Evolutionary conservation across 2,329 filamentous ascomycete species (phyloP).

Genomic region (Fusarium pseudonygamai): DNA sequence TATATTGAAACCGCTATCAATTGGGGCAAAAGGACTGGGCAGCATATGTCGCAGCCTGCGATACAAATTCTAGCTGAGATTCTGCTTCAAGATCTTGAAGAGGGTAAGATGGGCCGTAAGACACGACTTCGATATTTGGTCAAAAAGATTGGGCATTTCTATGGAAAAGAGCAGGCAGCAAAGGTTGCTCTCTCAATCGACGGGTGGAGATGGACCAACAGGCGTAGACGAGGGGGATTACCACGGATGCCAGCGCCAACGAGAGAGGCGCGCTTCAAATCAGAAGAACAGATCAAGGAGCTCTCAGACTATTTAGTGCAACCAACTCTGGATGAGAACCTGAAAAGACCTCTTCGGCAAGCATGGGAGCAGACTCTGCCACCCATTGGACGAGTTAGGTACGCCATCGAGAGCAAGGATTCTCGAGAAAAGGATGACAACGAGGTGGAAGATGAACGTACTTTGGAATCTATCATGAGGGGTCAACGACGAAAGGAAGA

Average conservation of each 20-base stretch:
- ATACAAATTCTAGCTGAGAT: constrained; percentile 43
- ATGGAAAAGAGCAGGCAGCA: constrained; percentile 37
- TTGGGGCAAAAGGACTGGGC: constrained; percentile 37
- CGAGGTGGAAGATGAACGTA: not conserved
- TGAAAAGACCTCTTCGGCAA: not conserved
- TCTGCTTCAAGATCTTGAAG: constrained; percentile 48
- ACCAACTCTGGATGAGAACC: not conserved
- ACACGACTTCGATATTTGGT: constrained; percentile 46
- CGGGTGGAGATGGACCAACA: constrained; percentile 39
- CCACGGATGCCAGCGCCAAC: constrained; percentile 5
- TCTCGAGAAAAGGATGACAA: not conserved
- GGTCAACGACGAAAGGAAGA: not conserved
- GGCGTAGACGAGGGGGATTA: not conserved
- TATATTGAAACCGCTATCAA: constrained; percentile 43
- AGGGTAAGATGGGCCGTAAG: constrained; percentile 46
- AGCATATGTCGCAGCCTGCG: constrained; percentile 38
- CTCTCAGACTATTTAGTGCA: not conserved
- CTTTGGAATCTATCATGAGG: not conserved
- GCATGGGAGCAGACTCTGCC: not conserved
- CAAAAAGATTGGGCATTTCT: constrained; percentile 40
- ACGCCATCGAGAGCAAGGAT: not conserved
- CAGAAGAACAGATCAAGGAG: not conserved
- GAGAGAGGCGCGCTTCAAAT: not conserved
- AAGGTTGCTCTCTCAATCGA: constrained; percentile 20
- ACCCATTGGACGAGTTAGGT: not conserved